These are phyloP conservation scores for Cardamine occulta DNA, from an alignment of 345 rosid species.

Conservation along the genomic window DNA sequence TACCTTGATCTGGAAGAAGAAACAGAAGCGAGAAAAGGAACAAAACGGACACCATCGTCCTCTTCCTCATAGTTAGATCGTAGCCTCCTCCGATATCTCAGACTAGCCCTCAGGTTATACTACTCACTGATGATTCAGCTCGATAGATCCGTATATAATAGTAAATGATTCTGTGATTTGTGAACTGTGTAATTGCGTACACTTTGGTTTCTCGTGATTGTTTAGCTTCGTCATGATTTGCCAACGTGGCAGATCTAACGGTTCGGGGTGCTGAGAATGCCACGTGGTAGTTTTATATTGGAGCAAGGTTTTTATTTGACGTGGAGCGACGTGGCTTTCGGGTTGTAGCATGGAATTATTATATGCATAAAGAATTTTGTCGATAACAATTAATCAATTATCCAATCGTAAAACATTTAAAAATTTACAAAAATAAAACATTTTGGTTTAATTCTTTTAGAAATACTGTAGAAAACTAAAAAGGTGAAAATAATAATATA, in stretches of 20 bases:
- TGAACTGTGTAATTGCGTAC: conserved; percentile 20
- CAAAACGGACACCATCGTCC: conserved; percentile 84
- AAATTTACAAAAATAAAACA: too few species aligned
- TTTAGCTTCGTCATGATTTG: conserved; percentile 13
- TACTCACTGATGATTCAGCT: conserved; percentile 21
- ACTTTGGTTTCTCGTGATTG: conserved; percentile 26
- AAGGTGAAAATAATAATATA: too few species aligned
- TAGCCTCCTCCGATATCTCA: conserved; percentile 21
- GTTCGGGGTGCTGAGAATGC: background rate
- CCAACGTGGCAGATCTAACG: conserved; percentile 40
- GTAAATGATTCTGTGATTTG: conserved; percentile 14
- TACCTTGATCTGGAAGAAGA: conserved; percentile 90
- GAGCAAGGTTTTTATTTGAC: conserved; percentile 30
- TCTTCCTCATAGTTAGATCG: conserved; percentile 70
- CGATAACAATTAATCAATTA: too few species aligned
- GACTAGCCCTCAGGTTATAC: conserved; percentile 7
- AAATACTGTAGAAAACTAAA: too few species aligned
- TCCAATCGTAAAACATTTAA: too few species aligned
- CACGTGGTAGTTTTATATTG: conserved; percentile 36
- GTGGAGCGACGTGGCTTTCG: conserved; percentile 41
- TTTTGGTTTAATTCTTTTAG: too few species aligned
- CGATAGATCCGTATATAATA: conserved; percentile 37
- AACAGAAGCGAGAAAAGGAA: conserved; percentile 67
- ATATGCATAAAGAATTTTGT: too few species aligned
- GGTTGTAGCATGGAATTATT: too few species aligned